phyloP scores from a whole-genome alignment of 164 flowering plant species.

The Protea cynaroides region DNA sequence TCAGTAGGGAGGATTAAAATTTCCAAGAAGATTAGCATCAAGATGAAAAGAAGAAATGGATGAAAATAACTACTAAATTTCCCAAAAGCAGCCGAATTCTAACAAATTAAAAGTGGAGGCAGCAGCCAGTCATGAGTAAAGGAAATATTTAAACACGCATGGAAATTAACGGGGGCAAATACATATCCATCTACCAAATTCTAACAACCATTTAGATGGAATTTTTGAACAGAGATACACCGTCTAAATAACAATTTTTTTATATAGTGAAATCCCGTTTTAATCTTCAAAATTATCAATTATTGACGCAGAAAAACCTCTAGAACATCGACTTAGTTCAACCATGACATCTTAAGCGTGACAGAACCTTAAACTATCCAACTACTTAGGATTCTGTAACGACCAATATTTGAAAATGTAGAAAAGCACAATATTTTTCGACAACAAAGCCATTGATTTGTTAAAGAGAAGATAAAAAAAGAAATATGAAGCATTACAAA shows the following conservation, averaged over 20 bases:
- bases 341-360: background rate
- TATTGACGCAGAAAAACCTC: background rate
- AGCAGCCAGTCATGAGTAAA: no score
- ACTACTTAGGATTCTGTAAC: background rate
- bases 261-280: background rate
- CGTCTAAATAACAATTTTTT: background rate
- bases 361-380: background rate
- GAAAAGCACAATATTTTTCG: background rate
- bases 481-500: background rate
- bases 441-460: background rate
- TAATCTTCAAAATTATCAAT: background rate
- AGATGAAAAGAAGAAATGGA: no score
- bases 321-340: background rate
- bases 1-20: no score
- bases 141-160: background rate
- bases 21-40: no score
- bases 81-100: no score
- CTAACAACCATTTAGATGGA: background rate
- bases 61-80: no score
- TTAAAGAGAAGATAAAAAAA: background rate
- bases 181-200: background rate
- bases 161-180: background rate
- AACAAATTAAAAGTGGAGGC: no score
- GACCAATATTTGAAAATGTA: background rate
- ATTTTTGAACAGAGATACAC: background rate